Base-by-base conservation (phyloP, 2,329 filamentous ascomycete genomes). In the Arthrobotrys sphaeroides region DNA sequence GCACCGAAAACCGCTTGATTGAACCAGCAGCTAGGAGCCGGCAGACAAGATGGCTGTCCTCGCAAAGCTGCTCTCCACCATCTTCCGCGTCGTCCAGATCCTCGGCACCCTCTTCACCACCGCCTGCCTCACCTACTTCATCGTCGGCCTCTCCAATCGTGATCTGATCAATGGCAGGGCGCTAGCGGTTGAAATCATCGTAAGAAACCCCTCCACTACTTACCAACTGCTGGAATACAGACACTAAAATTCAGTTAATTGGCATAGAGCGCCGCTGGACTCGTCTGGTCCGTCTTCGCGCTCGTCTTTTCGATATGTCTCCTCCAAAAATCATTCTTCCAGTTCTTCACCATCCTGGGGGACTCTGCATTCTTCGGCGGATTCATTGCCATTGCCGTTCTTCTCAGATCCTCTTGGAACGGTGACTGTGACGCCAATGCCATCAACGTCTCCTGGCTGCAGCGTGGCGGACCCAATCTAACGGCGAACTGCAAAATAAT, bases 251-350 rank as follows among this genome's bases (percentile, higher is more conserved):
- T 40, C 5, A 3, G 13, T 7, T 59, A 1, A 26, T 10, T 9
- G 18, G 5, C 10, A 53, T 53, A 75, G 72, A 65, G 72, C 16
- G 64, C 38, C 24, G 72, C 72, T 9, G 72, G 72, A 18, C 20
- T 77, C 18, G 13, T 67, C 1, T 77, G 67, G 66, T 47, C 73
- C 33, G 40, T 67, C 20, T 74, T 78, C 55, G 53, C 77, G 22
- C 62, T 77, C 2, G 18, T 79, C 9, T 47, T 78, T 33, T 75
- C 69, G 6, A 73, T 77, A 13, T 78, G 75, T 18, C 67, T 79
- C 28, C 75, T 78, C 4, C 77, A 78, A 40, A 77, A 70, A 28
- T 74, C 75, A n/a, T 76, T 78, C 61, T 78, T 77, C 57, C 73
- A 72, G 22, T 64, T 78, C 43, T 62, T 78, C 47, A 61, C 59